phyloP scores from a whole-genome alignment of 306 rosid genomes.

The Alnus rubra region DNA sequence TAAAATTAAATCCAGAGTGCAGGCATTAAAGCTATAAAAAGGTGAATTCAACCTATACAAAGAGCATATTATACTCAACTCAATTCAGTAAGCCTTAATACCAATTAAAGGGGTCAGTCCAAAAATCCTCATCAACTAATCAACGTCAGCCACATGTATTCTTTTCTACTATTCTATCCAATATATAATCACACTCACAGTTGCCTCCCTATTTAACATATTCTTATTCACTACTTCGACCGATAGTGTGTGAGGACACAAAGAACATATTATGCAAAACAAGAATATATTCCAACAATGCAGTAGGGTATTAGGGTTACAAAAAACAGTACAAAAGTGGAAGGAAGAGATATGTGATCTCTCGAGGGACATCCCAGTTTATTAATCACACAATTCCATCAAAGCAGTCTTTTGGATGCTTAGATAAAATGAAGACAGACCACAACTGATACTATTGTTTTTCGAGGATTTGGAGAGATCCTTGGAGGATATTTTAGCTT shows the following conservation, averaged over 20 bases:
- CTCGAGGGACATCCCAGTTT: neutral
- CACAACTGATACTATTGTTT: neutral
- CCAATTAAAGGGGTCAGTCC: neutral
- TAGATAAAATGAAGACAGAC: conserved; percentile 1
- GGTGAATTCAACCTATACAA: neutral
- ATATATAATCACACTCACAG: neutral
- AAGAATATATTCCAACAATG: neutral
- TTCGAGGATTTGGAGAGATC: too few species aligned
- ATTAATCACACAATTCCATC: neutral
- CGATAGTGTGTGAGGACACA: neutral
- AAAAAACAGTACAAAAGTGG: neutral
- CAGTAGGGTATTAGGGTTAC: neutral
- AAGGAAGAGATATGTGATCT: neutral
- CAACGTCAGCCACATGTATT: neutral
- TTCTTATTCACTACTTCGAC: neutral
- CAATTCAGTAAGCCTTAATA: neutral
- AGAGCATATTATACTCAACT: neutral
- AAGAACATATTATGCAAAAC: neutral
- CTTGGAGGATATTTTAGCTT: too few species aligned
- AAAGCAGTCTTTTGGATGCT: neutral
- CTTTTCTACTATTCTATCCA: neutral
- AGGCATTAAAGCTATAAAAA: conserved; percentile 16
- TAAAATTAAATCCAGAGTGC: conserved; percentile 3
- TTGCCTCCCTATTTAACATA: neutral
- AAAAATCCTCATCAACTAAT: neutral